Evolutionary conservation across 306 rosid species (phyloP), one percentile per base, ranked within the genome.

Genomic region (Crataegus laevigata): DNA sequence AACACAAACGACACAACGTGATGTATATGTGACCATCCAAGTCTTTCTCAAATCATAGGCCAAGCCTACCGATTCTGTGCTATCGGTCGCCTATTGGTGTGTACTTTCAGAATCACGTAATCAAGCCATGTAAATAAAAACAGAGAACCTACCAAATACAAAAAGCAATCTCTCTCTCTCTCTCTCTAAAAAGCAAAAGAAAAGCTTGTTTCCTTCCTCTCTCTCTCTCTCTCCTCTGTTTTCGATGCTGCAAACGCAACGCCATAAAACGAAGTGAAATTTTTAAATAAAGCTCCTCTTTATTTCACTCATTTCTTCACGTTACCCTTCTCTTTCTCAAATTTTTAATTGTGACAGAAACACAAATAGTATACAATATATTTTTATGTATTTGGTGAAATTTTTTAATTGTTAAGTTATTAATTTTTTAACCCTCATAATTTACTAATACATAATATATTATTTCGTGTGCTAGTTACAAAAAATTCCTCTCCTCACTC

Each of bases 251-350:
- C 74, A 50, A 40, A 78, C 71, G 19, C 7, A 64, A 43, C 66
- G 75, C 80, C 89, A 86, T 81, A 66, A 82, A 88, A 90, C 90
- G 81, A 87, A 90, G 94, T 51, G 87, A 85, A 84, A 78, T 36
- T 72, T 59, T 68, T 5, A 4, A 11, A 60, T 67, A 42, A 52
- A 68, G 60, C 77, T 29, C 43, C 57, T 74, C 75, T 80, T 63
- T 38, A 38, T 78, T 70, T 81, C 62, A 65, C 75, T 84, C 85
- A 73, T 79, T 78, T 63, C 50, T 34, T 79, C 67, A 78, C 78
- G 84, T 79, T 73, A 74, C 66, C 65, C 34, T 7, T 9, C 40
- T 7, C 38, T 50, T n/a, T n/a, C n/a, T n/a, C n/a, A n/a, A n/a
- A n/a, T n/a, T n/a, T n/a, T n/a, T n/a, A n/a, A n/a, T n/a, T n/a